Conservation (phyloP, 108 stramenopile genomes). For the Nitzschia sp. region DNA sequence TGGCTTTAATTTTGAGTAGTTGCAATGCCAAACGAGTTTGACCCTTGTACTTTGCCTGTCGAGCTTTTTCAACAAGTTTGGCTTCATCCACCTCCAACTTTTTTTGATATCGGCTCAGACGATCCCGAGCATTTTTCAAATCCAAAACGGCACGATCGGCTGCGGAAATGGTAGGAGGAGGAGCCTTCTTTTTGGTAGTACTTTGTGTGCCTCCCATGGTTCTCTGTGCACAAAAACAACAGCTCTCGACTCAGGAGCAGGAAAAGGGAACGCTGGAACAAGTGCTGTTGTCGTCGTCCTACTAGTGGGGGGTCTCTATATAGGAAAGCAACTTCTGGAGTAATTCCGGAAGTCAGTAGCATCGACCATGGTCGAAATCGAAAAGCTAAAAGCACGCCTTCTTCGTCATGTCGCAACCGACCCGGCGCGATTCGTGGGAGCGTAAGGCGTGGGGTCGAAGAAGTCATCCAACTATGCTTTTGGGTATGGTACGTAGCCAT, state of each 20-base stretch:
- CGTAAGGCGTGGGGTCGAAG: too few relatives aligned
- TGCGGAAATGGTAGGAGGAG: slow-evolving; percentile 29
- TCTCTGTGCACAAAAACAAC: too few relatives aligned
- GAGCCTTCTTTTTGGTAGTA: not conserved
- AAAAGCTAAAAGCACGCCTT: too few relatives aligned
- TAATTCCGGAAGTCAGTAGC: too few relatives aligned
- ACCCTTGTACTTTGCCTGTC: slow-evolving; percentile 57
- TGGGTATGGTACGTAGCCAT: too few relatives aligned
- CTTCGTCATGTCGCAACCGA: too few relatives aligned
- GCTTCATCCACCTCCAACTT: slow-evolving; percentile 65
- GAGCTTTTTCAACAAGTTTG: slow-evolving; percentile 72
- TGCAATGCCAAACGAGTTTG: slow-evolving; percentile 70
- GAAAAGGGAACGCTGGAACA: not conserved
- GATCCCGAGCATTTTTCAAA: slow-evolving; percentile 89
- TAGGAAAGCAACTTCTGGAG: too few relatives aligned
- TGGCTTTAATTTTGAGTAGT: slow-evolving; percentile 69
- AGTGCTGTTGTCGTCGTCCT: too few relatives aligned
- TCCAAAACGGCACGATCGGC: slow-evolving; percentile 88
- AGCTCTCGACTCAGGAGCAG: not conserved
- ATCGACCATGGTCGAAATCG: too few relatives aligned
- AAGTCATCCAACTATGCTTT: too few relatives aligned
- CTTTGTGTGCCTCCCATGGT: slow-evolving; percentile 11
- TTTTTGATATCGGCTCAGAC: slow-evolving; percentile 65
- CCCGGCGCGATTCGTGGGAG: too few relatives aligned
- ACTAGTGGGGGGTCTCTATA: too few relatives aligned